A percentile compares a stretch with the other conserved stretches of the same genome.
These are phyloP conservation scores for Dentipellis sp. DNA, from an alignment of 768 basidiomycete genomes.

Conservation along the genomic window DNA sequence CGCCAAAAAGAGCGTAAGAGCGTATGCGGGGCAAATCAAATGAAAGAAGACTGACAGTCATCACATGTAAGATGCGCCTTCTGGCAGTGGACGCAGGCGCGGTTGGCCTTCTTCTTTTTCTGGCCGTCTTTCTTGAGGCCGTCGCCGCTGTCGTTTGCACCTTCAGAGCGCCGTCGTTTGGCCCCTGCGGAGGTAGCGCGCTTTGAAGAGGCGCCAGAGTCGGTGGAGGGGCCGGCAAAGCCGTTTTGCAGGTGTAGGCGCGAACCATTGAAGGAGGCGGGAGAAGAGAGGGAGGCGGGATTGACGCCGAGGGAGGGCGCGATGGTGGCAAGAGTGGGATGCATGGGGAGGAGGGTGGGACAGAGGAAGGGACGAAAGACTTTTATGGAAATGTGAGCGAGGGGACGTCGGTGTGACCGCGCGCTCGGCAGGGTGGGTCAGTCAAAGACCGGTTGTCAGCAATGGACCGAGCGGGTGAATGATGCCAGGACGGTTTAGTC, in stretches of 20 bases:
- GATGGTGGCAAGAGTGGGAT: background rate
- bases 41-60: slow-evolving; percentile 59
- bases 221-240: background rate
- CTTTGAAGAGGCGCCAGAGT: background rate
- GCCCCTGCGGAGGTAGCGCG: background rate
- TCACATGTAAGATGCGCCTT: slow-evolving; percentile 98
- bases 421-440: background rate
- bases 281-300: slow-evolving; percentile 2
- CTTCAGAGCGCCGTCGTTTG: slow-evolving; percentile 39
- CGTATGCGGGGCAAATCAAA: background rate
- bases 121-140: slow-evolving; percentile 59
- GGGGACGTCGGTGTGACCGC: background rate
- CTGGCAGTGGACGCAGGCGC: slow-evolving; percentile 94
- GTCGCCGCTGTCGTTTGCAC: slow-evolving; percentile 38
- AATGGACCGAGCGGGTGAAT: background rate
- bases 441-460: background rate
- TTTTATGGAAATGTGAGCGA: background rate
- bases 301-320: slow-evolving; percentile 3
- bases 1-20: slow-evolving; percentile 13
- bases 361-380: background rate
- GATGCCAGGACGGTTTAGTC: no score
- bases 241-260: background rate
- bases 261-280: background rate
- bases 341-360: background rate
- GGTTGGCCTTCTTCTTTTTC: slow-evolving; percentile 91